These are phyloP conservation scores for Punica granatum DNA, from an alignment of 345 rosid genomes.

Conservation along the genomic window DNA sequence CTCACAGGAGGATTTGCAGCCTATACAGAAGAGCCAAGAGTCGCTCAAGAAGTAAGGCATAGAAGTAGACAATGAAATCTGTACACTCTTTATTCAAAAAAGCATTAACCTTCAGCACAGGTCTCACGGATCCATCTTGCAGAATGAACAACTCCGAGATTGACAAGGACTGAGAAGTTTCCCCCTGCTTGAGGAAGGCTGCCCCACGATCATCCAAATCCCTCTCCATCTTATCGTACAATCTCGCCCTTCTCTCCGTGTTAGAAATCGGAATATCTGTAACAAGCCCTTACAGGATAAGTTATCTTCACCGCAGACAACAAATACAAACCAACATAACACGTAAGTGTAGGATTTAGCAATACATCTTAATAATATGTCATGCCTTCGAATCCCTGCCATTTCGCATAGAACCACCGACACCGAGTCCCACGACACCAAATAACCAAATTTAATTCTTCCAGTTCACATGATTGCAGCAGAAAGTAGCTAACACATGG, in stretches of 20 bases:
- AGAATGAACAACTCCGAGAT: slow-evolving; percentile 73
- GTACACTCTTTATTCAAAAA: background rate
- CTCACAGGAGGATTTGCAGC: slow-evolving; percentile 87
- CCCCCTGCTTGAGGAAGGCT: slow-evolving; percentile 64
- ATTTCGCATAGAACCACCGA: background rate
- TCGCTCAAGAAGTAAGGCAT: slow-evolving; percentile 1
- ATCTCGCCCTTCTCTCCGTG: slow-evolving; percentile 38
- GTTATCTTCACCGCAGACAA: background rate
- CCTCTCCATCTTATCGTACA: slow-evolving; percentile 75
- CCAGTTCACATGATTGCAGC: background rate
- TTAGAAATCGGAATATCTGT: slow-evolving; percentile 37
- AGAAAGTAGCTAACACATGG: no score
- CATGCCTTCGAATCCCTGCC: background rate
- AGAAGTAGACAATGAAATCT: background rate
- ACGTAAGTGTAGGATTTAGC: background rate
- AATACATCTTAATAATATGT: background rate
- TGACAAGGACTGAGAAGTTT: slow-evolving; percentile 81
- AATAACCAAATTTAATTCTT: background rate
- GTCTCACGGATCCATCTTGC: slow-evolving; percentile 54
- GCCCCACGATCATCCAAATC: slow-evolving; percentile 75
- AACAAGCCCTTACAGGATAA: slow-evolving; percentile 3
- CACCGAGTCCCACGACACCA: background rate
- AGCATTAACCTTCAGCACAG: slow-evolving; percentile 54
- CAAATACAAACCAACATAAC: background rate
- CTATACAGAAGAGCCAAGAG: slow-evolving; percentile 25